These are phyloP conservation scores for Pseudozyma sp. DNA, from an alignment of 1,284 basidiomycete species.

Conservation along the genomic window DNA sequence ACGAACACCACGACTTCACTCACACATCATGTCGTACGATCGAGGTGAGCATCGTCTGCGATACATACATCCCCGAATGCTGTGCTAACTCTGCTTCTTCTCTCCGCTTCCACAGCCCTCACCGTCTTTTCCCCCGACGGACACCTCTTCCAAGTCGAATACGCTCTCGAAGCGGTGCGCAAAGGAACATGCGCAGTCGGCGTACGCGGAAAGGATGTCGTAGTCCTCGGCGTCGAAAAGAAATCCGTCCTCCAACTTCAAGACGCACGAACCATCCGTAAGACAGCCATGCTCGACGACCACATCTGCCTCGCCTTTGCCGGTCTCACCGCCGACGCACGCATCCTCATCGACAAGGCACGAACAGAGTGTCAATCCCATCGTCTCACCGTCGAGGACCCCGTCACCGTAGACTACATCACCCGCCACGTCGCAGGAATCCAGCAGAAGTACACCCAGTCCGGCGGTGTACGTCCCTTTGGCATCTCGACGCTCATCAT, in stretches of 20 bases:
- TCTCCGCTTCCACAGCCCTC: slow-evolving; percentile 73
- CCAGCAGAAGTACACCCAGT: slow-evolving; percentile 99
- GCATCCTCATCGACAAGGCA: slow-evolving; percentile 97
- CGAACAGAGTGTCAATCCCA: slow-evolving; percentile 98
- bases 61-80: neutral
- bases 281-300: slow-evolving; percentile 98
- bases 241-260: slow-evolving; percentile 97
- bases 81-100: neutral
- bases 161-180: slow-evolving; percentile 94
- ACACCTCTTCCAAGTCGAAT: slow-evolving; percentile 90
- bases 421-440: slow-evolving; percentile 97
- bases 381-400: slow-evolving; percentile 96
- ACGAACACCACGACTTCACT: neutral
- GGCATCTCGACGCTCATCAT: slow-evolving; percentile 97
- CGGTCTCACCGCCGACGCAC: slow-evolving; percentile 95
- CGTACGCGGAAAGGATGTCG: slow-evolving; percentile 91
- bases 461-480: slow-evolving; percentile 97
- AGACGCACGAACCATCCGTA: slow-evolving; percentile 95
- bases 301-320: slow-evolving; percentile 98
- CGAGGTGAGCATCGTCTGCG: slow-evolving; percentile 36
- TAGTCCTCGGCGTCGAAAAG: slow-evolving; percentile 98
- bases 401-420: slow-evolving; percentile 97
- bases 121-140: slow-evolving; percentile 96
- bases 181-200: slow-evolving; percentile 99
- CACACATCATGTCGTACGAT: slow-evolving; percentile 55